phyloP scores from a whole-genome alignment of 2,329 filamentous ascomycete species.

The Penicillium concentricum region DNA sequence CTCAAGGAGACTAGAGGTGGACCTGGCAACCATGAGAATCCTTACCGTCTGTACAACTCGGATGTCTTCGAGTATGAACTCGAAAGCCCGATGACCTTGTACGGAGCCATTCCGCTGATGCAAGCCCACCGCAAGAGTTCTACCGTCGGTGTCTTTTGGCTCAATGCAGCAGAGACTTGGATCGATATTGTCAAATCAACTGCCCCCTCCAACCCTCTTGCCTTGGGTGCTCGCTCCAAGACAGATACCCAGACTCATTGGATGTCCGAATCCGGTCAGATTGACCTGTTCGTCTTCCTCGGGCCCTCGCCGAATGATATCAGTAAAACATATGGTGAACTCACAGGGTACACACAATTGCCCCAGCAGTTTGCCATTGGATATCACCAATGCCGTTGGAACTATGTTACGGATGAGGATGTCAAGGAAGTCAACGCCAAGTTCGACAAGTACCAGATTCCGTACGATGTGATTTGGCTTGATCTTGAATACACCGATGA shows the following conservation, averaged over 20 bases:
- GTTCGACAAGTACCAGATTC: conserved; percentile 92
- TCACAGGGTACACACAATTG: conserved; percentile 88
- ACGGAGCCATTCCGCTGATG: conserved; percentile 97
- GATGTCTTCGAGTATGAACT: conserved; percentile 98
- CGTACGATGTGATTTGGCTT: conserved; percentile 98
- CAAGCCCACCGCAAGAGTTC: conserved; percentile 93
- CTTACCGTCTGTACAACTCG: conserved; percentile 91
- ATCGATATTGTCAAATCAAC: conserved; percentile 86
- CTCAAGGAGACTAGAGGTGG: conserved; percentile 86
- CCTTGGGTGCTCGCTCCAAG: conserved; percentile 66
- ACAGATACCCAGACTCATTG: conserved; percentile 88
- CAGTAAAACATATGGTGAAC: conserved; percentile 76
- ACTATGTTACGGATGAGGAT: conserved; percentile 95
- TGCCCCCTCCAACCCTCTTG: conserved; percentile 70
- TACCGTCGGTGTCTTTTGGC: conserved; percentile 94
- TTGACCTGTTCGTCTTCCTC: conserved; percentile 93
- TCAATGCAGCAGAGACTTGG: conserved; percentile 97
- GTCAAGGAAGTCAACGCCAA: conserved; percentile 95
- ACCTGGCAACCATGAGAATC: conserved; percentile 78
- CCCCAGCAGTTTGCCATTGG: conserved; percentile 89
- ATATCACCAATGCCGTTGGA: conserved; percentile 98
- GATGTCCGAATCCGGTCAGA: conserved; percentile 86
- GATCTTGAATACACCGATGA: conserved; percentile 97
- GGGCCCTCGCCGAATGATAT: conserved; percentile 83
- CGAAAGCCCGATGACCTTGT: conserved; percentile 97